Evolutionary conservation across 164 flowering plant genomes (phyloP).

Genomic region (Magnolia changhungtana): DNA sequence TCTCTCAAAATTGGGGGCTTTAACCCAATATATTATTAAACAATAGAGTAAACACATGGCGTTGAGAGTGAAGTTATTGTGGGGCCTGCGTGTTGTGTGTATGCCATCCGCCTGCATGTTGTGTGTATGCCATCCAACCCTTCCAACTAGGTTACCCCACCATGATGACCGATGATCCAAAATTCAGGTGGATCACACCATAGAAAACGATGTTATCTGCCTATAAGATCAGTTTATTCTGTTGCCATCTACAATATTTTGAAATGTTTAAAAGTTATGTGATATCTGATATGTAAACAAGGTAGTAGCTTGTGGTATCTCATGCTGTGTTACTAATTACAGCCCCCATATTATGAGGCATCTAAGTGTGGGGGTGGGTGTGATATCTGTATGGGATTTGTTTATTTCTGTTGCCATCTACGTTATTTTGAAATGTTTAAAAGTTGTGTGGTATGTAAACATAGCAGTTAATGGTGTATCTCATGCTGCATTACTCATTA

Average conservation of each 20-base stretch:
- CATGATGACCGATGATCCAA: no score
- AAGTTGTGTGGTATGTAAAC: neutral
- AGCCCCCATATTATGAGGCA: conserved; percentile 29
- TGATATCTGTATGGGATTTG: neutral
- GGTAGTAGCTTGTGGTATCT: neutral
- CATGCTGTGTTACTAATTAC: conserved; percentile 17
- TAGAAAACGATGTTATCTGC: neutral
- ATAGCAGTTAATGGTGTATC: neutral
- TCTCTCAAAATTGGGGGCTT: no score
- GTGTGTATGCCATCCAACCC: no score
- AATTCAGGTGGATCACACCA: no score
- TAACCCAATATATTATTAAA: no score
- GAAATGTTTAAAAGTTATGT: neutral
- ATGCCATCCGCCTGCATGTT: no score
- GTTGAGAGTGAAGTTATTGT: no score
- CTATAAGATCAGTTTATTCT: neutral
- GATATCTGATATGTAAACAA: neutral
- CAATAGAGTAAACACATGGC: no score
- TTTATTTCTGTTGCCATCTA: neutral
- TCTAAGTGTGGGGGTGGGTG: no score
- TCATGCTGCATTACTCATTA: conserved; percentile 4
- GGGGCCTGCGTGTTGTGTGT: no score
- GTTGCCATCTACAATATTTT: neutral
- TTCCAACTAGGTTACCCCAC: no score
- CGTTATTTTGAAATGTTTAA: neutral